Evolutionary conservation across 2,329 filamentous ascomycete genomes (phyloP), one percentile per base, ranked within the genome.

Genomic region (Epicoccum nigrum): DNA sequence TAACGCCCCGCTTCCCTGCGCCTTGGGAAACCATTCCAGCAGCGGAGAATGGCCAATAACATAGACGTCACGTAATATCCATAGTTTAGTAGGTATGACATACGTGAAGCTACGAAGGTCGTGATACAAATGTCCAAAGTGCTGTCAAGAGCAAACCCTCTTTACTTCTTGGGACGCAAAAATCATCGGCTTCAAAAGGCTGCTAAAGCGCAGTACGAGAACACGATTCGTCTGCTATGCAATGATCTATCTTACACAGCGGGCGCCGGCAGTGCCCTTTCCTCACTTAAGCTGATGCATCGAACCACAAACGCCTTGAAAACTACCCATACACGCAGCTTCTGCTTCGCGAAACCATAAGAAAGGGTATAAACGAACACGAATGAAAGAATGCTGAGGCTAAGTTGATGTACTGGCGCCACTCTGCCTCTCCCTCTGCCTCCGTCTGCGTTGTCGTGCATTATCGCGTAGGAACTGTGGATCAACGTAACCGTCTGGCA

Each of bases 401-500:
- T 46, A 45, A 17, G 33, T 45, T 15, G 40, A 38, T 34, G 40
- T 44, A 43, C 48, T 47, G 23, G 41, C 54, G 9, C 50, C 62
- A 33, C 75, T 83, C 58, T 80, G 79, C 52, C 86, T 74, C 57
- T 80, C 79, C 50, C 86, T 74, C 71, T 81, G 83, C 44, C 85
- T 78, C 62, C 83, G 77, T 56, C 88, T 79, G 69, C 85, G 82
- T 68, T 83, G 84, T 55, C 88, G 76, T 27, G 84, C 87, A 54
- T 83, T 83, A 13, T 81, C 77, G 63, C 80, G 82, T 55, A 80
- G 54, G 12, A 72, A 72, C 46, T 77, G 75, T 15, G 66, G 68
- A 20, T 71, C 87, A 70, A 70, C 74, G 54, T 83, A 84, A 30
- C 88, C 87, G 6, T 82, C 78, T 0, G 92, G 90, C 43, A 96